Conservation (phyloP, 75 land plant species). For the Larix kaempferi region DNA sequence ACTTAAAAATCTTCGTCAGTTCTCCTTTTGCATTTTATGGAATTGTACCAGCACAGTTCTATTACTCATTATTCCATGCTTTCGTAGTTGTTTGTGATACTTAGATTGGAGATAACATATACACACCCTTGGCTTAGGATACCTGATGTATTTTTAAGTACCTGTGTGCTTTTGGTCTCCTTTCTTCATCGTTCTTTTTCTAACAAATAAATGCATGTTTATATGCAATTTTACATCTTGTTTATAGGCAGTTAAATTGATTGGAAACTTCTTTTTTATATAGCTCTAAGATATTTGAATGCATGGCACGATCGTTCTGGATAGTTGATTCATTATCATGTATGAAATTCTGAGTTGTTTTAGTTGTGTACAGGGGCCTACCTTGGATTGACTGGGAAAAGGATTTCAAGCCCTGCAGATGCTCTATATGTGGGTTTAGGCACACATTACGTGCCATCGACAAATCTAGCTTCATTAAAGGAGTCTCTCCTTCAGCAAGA, state of each 20-base stretch:
- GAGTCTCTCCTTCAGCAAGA: constrained; percentile 52
- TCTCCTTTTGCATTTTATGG: no score
- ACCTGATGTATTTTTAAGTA: no score
- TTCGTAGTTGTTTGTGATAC: no score
- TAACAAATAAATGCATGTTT: no score
- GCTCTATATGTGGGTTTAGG: constrained; percentile 89
- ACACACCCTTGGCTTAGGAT: no score
- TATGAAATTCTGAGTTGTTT: not conserved
- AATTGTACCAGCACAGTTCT: no score
- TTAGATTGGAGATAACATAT: no score
- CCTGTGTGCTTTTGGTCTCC: no score
- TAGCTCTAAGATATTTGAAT: not conserved
- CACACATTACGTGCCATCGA: constrained; percentile 85
- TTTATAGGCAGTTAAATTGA: not conserved
- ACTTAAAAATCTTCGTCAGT: no score
- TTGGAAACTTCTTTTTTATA: not conserved
- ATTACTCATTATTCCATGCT: no score
- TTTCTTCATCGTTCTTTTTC: no score
- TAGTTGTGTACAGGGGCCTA: constrained; percentile 64
- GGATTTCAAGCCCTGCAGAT: constrained; percentile 82
- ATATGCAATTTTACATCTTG: no score
- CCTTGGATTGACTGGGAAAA: constrained; percentile 86
- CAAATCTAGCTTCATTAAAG: constrained; percentile 59
- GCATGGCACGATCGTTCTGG: not conserved
- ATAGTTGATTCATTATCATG: not conserved